Evolutionary conservation across 2,329 filamentous ascomycete species (phyloP), one percentile per base, ranked within the genome.

Genomic region (Aspergillus sp.): DNA sequence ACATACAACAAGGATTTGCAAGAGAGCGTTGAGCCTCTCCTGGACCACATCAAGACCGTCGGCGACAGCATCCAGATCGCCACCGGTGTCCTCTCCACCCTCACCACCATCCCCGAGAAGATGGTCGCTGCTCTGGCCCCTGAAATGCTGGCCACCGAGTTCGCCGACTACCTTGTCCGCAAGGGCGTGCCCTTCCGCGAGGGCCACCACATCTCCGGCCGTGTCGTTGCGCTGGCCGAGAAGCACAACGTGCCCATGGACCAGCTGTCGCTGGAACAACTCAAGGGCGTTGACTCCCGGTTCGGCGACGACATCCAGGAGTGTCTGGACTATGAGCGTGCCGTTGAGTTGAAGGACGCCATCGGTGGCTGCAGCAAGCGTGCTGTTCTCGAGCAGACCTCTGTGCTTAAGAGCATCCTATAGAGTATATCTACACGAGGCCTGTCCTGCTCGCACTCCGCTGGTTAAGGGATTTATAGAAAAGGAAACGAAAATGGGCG

Each of bases 1-100:
- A 91, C 89, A 3, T 96, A 96, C 80, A 93, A 96, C 80, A 96
- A 96, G 77, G 91, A 96, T 73, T 76, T 96, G n/a, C 91, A 96
- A 76, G 91, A 96, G 77, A 88, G 85, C 57, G 87, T 90, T 60
- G 89, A 96, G 80, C 88, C 89, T n/a, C 85, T 96, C 77, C 84
- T 96, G 48, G 90, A 96, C 74, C 85, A 88, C 71, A 84, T 93
- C 74, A 90, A 92, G 82, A 93, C 90, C 5, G 82, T 95, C 60
- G 83, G 83, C 56, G 89, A 96, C 79, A 91, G 89, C 69, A 83
- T 96, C 54, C 86, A 89, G 73, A 96, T 96, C 66, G 89, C 90
- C 26, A 89, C 89, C 22, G 89, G 92, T 54, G 88, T 96, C 5
- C 80, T 96, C 4, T 85, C 85, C 1, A 96, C 90, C 0, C 79